Base-by-base conservation (phyloP, 805 yeast genomes). In the Starmerella davenportii region DNA sequence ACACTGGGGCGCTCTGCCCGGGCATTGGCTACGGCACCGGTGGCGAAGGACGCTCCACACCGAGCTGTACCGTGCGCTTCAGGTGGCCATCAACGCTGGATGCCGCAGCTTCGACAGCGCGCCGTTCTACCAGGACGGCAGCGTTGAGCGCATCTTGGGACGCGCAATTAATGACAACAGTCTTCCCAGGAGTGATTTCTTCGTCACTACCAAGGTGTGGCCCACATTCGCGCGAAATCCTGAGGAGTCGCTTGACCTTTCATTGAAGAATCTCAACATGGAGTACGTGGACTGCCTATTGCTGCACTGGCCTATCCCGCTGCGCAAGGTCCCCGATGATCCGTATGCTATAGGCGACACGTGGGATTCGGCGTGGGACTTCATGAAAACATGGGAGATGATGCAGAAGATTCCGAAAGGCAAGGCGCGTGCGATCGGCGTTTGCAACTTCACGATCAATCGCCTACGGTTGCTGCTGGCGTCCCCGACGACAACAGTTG, bases 31-130 rank as follows among this genome's bases (percentile, higher is more conserved):
- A 79, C 38, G 90, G 92, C 37, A 77, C 90, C 21, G 79, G 82
- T 77, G 50, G 50, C 16, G 50, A 45, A 31, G 48, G 49, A 11
- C 32, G 30, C 20, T 38, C 42, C 18, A 45, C 48, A 13, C 37
- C 36, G 50, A 46, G 37, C 70, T 77, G 18, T 56, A 50, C 32
- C 59, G 61, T 15, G 69, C 87, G 19, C 77, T 75, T 30, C 54
- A 61, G 37, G 53, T 64, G 20, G 92, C 92, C 5, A 58, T 74
- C 42, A 40, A 45, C 19, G 62, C 64, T 38, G 92, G 90, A n/a
- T 77, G 76, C 60, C 68, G 72, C 49, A 90, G 78, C 57, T 74
- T 80, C 47, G 93, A 79, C 55, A 69, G 80, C 16, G 90, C 92
- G 27, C 72, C 74, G 31, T 65, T 67, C 36, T 79, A 79, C 57